These are phyloP conservation scores for Eucalyptus viminalis DNA, from an alignment of 345 rosid genomes.

Conservation along the genomic window DNA sequence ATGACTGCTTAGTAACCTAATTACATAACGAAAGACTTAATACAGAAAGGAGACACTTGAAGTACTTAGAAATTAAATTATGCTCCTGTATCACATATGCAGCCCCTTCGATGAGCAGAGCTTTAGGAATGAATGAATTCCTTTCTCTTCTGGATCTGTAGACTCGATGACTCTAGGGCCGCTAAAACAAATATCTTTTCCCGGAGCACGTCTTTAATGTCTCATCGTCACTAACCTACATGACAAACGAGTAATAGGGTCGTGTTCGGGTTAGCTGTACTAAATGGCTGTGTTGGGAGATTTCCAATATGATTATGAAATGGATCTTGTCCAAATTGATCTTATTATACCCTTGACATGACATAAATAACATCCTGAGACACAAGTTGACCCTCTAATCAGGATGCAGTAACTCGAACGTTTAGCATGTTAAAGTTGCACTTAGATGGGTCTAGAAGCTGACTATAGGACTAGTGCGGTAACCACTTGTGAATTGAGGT, in stretches of 20 bases:
- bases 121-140: not conserved
- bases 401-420: not conserved
- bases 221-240: not conserved
- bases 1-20: not conserved
- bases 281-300: not conserved
- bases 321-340: not conserved
- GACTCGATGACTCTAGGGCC: not conserved
- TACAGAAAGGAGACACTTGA: too few species aligned
- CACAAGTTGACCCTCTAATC: not conserved
- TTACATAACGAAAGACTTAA: not conserved
- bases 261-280: not conserved
- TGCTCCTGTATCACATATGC: not conserved
- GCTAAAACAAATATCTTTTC: not conserved
- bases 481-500: not conserved
- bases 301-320: not conserved
- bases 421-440: not conserved
- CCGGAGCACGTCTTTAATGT: not conserved
- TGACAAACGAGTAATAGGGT: not conserved
- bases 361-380: not conserved
- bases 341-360: not conserved
- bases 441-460: not conserved
- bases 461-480: not conserved
- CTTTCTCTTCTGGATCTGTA: not conserved
- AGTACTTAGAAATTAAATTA: not conserved
- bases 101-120: not conserved